Evolutionary conservation across 441 rosid genomes (phyloP).

Genomic region (Omphalea diandra): DNA sequence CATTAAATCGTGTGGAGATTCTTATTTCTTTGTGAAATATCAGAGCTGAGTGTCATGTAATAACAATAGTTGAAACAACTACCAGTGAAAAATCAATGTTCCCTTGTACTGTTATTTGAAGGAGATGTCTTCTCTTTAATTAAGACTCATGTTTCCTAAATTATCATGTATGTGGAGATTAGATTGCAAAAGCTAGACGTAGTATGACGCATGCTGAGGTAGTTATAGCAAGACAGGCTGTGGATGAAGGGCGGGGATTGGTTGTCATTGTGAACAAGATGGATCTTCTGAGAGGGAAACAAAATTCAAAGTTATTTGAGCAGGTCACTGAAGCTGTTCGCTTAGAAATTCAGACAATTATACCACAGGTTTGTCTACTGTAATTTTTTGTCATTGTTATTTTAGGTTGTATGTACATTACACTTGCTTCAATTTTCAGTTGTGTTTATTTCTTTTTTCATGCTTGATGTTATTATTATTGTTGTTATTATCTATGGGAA

Average conservation of each 20-base stretch:
- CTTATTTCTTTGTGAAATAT: background rate
- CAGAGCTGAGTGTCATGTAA: background rate
- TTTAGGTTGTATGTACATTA: background rate
- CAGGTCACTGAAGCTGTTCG: constrained; percentile 92
- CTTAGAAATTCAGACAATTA: constrained; percentile 79
- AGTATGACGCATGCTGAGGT: constrained; percentile 97
- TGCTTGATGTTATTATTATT: too few species aligned
- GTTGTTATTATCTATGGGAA: too few species aligned
- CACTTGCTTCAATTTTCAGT: background rate
- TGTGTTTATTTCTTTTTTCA: background rate
- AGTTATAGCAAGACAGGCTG: constrained; percentile 84
- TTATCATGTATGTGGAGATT: constrained; percentile 16
- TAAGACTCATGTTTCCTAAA: constrained; percentile 16
- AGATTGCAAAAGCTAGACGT: constrained; percentile 70
- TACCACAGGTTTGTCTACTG: constrained; percentile 73
- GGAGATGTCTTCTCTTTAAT: background rate
- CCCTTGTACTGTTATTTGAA: background rate
- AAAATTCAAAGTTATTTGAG: constrained; percentile 45
- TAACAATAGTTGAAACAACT: background rate
- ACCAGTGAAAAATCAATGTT: background rate
- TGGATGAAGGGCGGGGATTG: constrained; percentile 96
- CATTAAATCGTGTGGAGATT: background rate
- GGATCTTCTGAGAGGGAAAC: constrained; percentile 76
- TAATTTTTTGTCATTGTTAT: background rate
- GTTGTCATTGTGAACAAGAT: constrained; percentile 89